Conservation (phyloP, 2,329 filamentous ascomycete genomes). For the Thelonectria discophora region DNA sequence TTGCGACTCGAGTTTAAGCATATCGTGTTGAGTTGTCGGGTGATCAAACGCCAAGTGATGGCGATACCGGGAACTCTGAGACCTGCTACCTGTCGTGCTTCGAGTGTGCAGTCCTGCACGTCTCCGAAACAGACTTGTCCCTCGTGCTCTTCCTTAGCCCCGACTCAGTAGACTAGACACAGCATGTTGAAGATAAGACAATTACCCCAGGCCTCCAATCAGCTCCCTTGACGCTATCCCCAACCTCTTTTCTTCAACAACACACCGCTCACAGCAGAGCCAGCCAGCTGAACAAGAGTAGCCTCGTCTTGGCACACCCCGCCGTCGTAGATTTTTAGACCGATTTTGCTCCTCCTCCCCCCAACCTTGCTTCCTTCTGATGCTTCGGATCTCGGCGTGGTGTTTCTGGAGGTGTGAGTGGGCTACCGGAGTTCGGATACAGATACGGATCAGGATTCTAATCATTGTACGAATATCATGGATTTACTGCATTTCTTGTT, state of each 20-base stretch:
- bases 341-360: neutral
- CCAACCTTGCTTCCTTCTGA: neutral
- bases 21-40: neutral
- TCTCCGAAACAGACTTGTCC: neutral
- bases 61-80: neutral
- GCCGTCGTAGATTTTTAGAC: neutral
- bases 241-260: neutral
- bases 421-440: no score
- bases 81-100: no score
- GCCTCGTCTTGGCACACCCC: neutral
- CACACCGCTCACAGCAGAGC: neutral
- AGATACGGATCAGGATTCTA: no score
- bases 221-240: neutral
- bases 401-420: no score
- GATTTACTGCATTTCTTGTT: no score
- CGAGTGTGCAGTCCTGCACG: no score
- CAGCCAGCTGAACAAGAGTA: neutral
- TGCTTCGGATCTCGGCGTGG: constrained; percentile 6
- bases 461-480: no score
- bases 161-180: no score
- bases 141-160: neutral
- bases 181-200: neutral
- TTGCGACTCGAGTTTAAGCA: neutral
- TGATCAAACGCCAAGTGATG: neutral
- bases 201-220: neutral